Percentiles rank a stretch among this genome's conserved stretches.
Conservation (phyloP, 75 land plant genomes). For the Pseudotsuga menziesii region DNA sequence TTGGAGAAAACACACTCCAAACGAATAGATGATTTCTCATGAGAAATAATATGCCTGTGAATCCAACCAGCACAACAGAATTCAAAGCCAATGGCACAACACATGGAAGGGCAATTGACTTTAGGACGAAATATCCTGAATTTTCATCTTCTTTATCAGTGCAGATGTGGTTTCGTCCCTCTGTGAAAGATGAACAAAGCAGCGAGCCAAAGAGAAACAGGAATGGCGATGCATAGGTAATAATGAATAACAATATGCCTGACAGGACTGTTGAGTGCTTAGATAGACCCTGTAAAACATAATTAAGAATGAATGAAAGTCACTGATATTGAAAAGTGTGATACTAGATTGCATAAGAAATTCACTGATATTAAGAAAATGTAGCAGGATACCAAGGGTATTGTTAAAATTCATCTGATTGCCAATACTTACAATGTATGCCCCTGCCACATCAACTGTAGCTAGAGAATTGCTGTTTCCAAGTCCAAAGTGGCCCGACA, state of each 20-base stretch:
- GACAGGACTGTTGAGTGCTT: conserved; percentile 73
- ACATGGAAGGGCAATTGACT: conserved; percentile 54
- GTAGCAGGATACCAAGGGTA: background rate
- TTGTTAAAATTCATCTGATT: too few relatives aligned
- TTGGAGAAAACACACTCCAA: conserved; percentile 99
- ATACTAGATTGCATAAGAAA: background rate
- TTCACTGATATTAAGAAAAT: background rate
- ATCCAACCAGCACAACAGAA: conserved; percentile 58
- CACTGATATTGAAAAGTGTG: background rate
- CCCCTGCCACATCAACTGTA: conserved; percentile 95
- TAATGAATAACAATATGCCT: conserved; percentile 75
- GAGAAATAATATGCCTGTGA: conserved; percentile 59
- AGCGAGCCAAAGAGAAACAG: conserved; percentile 52
- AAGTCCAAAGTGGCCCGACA: conserved; percentile 86
- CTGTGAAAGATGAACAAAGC: conserved; percentile 31
- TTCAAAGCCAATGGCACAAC: conserved; percentile 64
- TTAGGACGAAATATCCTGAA: conserved; percentile 30
- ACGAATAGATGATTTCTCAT: conserved; percentile 92
- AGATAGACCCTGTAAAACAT: conserved; percentile 67
- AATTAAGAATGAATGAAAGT: background rate
- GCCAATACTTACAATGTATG: conserved; percentile 60
- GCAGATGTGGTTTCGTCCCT: background rate
- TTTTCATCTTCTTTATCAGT: conserved; percentile 6
- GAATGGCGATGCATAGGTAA: conserved; percentile 83
- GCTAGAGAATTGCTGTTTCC: conserved; percentile 92